Evolutionary conservation across 2,329 filamentous ascomycete species (phyloP), one percentile per base, ranked within the genome.

Genomic region (Talaromyces piceae): DNA sequence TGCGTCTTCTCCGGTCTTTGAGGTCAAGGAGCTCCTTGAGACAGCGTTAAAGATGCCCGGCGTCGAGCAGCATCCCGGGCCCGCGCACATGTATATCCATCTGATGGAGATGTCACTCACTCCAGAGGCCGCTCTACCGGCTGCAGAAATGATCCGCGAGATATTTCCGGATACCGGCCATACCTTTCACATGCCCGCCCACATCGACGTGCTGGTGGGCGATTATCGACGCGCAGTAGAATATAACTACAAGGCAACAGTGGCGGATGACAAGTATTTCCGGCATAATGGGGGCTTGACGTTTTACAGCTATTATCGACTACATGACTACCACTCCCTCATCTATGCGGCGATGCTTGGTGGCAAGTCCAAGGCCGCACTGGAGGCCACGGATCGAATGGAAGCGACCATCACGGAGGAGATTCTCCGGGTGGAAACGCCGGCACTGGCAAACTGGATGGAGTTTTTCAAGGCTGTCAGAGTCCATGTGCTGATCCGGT

Each of bases 1-100:
- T 1, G 56, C 71, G 1, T 76, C 73, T 0, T 76, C 83, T 0
- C 75, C 71, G 7, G 84, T 82, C 0, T 50, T 82, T 3, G 80
- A 86, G 47, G 76, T 74, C 0, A 84, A 83, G 57, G 55, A 52
- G 0, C 72, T 84, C 0, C 71, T 88, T 2, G 83, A 87, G 30
- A 67, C 63, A 3, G 82, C 81, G 0, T 67, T 91, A 16, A 60
- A 66, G 1, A 70, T 74, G 2, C 64, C 73, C 1, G 73, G 71
- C 13, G 77, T 73, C 0, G 63, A 73, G 3, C 58, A 70, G 7
- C 87, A 93, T 59, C 83, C 87, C 0, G 87, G 86, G 0, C 66
- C 90, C 0, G 71, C 89, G 4, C 86, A 91, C 64, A 69, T 89
- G 30, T 90, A 90, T 64, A 86, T 88, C 33, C 86, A 89, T 57